Evolutionary conservation across 495 filamentous ascomycete genomes (phyloP), one percentile per base, ranked within the genome.

Genomic region (Glutinoglossum americanum): DNA sequence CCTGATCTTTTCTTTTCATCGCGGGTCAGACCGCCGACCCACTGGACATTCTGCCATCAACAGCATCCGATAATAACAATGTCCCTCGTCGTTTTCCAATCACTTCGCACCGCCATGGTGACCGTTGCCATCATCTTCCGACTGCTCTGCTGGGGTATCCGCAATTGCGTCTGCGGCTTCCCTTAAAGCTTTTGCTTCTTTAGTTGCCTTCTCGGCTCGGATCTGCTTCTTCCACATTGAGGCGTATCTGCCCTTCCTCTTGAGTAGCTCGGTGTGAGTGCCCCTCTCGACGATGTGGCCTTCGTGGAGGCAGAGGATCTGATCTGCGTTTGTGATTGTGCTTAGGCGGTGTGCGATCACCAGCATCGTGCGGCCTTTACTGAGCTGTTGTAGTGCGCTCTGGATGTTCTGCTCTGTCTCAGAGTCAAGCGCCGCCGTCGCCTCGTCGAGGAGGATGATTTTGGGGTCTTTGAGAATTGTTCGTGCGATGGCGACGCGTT

Each of bases 171-270:
- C 53, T 9, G 53, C 53, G 35, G 30, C 30, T 3, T 76, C 73
- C 70, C 58, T 73, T 66, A 65, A 72, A 62, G 65, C 73, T 73
- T 51, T 80, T 7, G 70, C 87, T 66, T 89, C 79, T 59, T 84
- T 83, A 0, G 82, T 82, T 1, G 88, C 90, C 59, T 78, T 76
- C 68, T 95, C 87, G 11, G 89, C 92, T 11, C 83, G 80, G 61
- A 90, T 88, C 65, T 98, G 92, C 68, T 94, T 94, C 65, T 80
- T 79, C 92, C 92, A 98, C 92, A 98, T 96, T 59, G 78, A 82
- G 21, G 83, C 79, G 63, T 98, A 98, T 37, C 82, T 76, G 27
- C 87, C 89, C 32, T 84, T 83, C 60, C 77, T 67, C 4, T 77
- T 81, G 1, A 97, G 73, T 1, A 98, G 75, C 61, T 94, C 80